A percentile compares a stretch with the other conserved stretches of the same genome.
These are phyloP conservation scores for Amyloporia xantha DNA, from an alignment of 768 basidiomycete genomes.

Conservation along the genomic window DNA sequence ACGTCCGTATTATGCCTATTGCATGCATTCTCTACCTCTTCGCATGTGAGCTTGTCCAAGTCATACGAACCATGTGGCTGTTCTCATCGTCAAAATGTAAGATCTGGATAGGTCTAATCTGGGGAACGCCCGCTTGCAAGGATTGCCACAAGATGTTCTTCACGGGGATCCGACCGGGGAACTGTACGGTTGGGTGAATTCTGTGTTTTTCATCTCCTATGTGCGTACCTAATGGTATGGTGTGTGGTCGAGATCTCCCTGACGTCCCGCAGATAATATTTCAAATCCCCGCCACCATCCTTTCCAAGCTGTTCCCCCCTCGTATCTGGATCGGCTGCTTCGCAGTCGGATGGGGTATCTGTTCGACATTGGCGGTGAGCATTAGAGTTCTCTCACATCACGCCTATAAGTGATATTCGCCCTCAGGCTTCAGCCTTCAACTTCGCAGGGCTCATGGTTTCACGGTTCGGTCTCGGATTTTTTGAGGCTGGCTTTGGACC, in stretches of 20 bases:
- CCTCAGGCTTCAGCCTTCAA: slow-evolving; percentile 55
- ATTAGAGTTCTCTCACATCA: not conserved
- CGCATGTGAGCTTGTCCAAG: slow-evolving; percentile 46
- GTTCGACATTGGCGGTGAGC: slow-evolving; percentile 61
- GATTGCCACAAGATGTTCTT: slow-evolving; percentile 55
- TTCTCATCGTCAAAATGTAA: slow-evolving; percentile 2
- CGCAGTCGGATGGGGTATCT: slow-evolving; percentile 71
- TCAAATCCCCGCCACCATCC: slow-evolving; percentile 59
- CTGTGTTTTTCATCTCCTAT: slow-evolving; percentile 76
- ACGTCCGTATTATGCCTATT: slow-evolving; percentile 62
- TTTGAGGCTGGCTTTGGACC: slow-evolving; percentile 79
- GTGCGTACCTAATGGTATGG: slow-evolving; percentile 28
- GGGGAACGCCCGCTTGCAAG: slow-evolving; percentile 74
- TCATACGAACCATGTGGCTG: too few species aligned
- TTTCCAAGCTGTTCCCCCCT: slow-evolving; percentile 64
- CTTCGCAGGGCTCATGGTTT: slow-evolving; percentile 50
- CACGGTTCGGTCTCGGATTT: slow-evolving; percentile 59
- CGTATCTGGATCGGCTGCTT: slow-evolving; percentile 58
- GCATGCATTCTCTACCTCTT: slow-evolving; percentile 70
- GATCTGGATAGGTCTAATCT: slow-evolving; percentile 73
- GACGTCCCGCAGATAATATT: slow-evolving; percentile 46
- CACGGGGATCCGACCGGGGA: slow-evolving; percentile 61
- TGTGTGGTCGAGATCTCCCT: not conserved
- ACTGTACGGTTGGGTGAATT: slow-evolving; percentile 74
- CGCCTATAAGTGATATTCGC: not conserved